Base-by-base conservation (phyloP, 2,329 filamentous ascomycete species). In the Hypoxylon sp. region DNA sequence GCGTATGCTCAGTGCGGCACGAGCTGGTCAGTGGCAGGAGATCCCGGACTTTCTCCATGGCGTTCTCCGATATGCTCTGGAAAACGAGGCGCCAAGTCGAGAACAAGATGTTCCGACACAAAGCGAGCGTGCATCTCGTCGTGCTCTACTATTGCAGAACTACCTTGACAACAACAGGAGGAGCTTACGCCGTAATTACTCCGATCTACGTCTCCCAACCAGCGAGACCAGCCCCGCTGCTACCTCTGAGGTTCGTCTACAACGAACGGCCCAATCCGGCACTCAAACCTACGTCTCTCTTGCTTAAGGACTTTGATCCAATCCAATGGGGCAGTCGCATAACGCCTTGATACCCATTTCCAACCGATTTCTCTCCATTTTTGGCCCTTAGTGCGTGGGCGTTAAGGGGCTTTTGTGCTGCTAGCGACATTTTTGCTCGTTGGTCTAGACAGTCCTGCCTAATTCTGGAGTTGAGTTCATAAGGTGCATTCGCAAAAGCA, bases 21-120 rank as follows among this genome's bases (percentile, higher is more conserved):
- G 81, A 52, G 73, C 75, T 5, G 81, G 80, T 32, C 75, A 76
- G 55, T 86, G 82, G 83, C 68, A 77, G 27, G 78, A 82, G 16
- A 78, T 86, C 8, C 83, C 83, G 11, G 78, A 80, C 31, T 77
- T 77, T 35, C 71, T 85, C 26, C 81, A 80, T 55, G 74, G 74
- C 37, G 71, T 81, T 57, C 74, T 85, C 26, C 74, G 79, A 17
- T 73, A 74, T 15, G 74, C 73, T 6, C 64, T 83, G 11, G 73
- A 74, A 29, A 66, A 66, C 6, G 75, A 77, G 52, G 32, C 57
- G 59, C 34, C 34, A 11, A 38, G 49, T 21, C 55, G 42, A 19
- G 48, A 43, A 17, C 25, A 46, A 4, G 43, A 48, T 32, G 11
- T 57, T 4, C 40, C 43, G 4, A 21, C 37, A 13, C n/a, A 52